phyloP scores from a whole-genome alignment of 2,329 filamentous ascomycete species.

The Bisporella sp. region DNA sequence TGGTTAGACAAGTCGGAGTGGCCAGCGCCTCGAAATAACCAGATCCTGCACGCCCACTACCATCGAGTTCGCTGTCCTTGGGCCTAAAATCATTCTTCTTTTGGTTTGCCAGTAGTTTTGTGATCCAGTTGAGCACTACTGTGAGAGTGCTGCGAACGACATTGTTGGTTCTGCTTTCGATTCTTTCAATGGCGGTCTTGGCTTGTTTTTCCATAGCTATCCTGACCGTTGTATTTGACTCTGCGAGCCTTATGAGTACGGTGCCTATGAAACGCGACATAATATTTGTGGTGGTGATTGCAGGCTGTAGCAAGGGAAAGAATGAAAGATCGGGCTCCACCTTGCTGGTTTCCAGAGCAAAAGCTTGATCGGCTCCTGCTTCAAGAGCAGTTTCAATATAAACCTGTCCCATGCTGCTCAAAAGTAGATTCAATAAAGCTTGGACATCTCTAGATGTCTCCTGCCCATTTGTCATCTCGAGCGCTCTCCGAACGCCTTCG shows the following conservation, averaged over 20 bases:
- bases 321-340: constrained; percentile 83
- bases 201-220: constrained; percentile 64
- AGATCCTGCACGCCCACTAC: constrained; percentile 27
- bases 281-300: constrained; percentile 83
- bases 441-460: constrained; percentile 94
- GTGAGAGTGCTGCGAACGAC: constrained; percentile 65
- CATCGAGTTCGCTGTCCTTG: constrained; percentile 53
- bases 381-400: constrained; percentile 62
- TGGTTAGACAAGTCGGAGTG: constrained; percentile 75
- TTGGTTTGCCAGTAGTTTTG: constrained; percentile 55
- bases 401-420: constrained; percentile 83
- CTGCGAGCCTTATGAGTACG: constrained; percentile 82
- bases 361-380: constrained; percentile 65
- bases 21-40: constrained; percentile 67
- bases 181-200: constrained; percentile 48
- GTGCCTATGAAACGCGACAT: constrained; percentile 90
- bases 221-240: constrained; percentile 80
- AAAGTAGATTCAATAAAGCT: constrained; percentile 72
- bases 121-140: constrained; percentile 55
- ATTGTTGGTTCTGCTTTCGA: constrained; percentile 63
- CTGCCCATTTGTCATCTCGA: constrained; percentile 80
- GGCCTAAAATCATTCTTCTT: constrained; percentile 67
- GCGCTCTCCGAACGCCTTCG: constrained; percentile 82
- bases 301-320: constrained; percentile 68
- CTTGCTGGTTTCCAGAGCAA: constrained; percentile 71